Base-by-base conservation (phyloP, 306 rosid species). In the Pyrus pyrifolia region DNA sequence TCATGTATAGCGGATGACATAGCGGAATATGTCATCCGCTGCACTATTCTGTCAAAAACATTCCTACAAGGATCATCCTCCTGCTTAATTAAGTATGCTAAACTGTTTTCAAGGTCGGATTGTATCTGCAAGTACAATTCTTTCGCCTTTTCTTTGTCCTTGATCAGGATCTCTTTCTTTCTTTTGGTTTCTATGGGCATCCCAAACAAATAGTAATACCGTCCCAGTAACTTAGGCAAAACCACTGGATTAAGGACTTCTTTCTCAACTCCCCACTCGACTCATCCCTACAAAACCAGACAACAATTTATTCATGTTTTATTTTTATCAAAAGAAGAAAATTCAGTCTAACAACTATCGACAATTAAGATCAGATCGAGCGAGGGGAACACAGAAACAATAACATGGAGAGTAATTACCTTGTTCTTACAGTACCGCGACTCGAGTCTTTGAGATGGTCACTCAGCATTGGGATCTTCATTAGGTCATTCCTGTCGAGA, bases 51-150 rank as follows among this genome's bases (percentile, higher is more conserved):
- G 61, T 88, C 87, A 6, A 89, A 59, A 22, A 95, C 2, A 76
- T 61, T 95, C 88, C 99, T 80, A 59, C 73, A 90, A n/a, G 97
- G 99, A 87, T 95, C 99, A 75, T 92, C 89, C 87, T 89, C 83
- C 53, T 93, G 75, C 88, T 92, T 82, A 78, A 95, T 71, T 84
- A 95, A 86, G 86, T 90, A 90, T 61, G 82, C 85, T 45, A 92
- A 19, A 62, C 83, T 81, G 51, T 45, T 17, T 83, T 88, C 87
- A 58, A 95, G 94, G 75, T 90, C 83, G n/a, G 97, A 90, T 84
- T 95, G 90, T 62, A 92, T 83, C 72, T 90, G 81, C 80, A 76
- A 78, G 89, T 95, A 92, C 73, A 95, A 18, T 75, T 92, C 66
- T 64, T 79, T 90, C 23, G 97, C 97, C 30, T 22, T 82, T 70